phyloP scores from a whole-genome alignment of 306 rosid genomes.

The Hippophae rhamnoides region DNA sequence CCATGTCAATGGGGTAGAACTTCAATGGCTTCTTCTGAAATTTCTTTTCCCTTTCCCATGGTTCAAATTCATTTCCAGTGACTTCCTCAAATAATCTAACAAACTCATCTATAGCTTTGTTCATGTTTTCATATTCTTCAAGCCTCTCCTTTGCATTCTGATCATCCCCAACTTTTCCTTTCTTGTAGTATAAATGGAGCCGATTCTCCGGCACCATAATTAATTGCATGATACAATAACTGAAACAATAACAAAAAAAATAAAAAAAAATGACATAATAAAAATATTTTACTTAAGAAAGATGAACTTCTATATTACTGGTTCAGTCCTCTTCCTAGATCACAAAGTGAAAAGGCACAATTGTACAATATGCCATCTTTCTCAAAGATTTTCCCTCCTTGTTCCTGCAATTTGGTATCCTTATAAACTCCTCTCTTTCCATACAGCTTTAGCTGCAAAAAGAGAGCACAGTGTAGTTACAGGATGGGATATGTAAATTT shows the following conservation, averaged over 20 bases:
- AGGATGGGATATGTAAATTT: neutral
- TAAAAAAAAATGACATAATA: conserved; percentile 1
- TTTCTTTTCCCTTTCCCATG: conserved; percentile 78
- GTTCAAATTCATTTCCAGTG: conserved; percentile 68
- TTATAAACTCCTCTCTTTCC: conserved; percentile 74
- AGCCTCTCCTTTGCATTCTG: conserved; percentile 64
- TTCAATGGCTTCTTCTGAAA: conserved; percentile 62
- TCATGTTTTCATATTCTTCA: conserved; percentile 44
- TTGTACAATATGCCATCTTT: conserved; percentile 61
- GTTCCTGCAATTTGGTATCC: conserved; percentile 57
- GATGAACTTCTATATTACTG: conserved; percentile 36
- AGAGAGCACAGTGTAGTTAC: neutral
- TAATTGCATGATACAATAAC: conserved; percentile 69
- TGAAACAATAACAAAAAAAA: conserved; percentile 26
- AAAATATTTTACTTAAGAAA: neutral
- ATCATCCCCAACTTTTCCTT: conserved; percentile 70
- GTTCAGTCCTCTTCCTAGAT: conserved; percentile 60
- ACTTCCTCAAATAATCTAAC: conserved; percentile 63
- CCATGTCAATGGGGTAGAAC: conserved; percentile 79
- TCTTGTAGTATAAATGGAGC: conserved; percentile 59
- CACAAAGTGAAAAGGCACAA: conserved; percentile 72
- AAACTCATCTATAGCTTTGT: conserved; percentile 49
- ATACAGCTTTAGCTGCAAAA: conserved; percentile 65
- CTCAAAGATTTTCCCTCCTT: conserved; percentile 58
- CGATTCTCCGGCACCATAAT: conserved; percentile 43